Evolutionary conservation across 106 monocot species (phyloP).

Genomic region (Dendrobium huoshanense): DNA sequence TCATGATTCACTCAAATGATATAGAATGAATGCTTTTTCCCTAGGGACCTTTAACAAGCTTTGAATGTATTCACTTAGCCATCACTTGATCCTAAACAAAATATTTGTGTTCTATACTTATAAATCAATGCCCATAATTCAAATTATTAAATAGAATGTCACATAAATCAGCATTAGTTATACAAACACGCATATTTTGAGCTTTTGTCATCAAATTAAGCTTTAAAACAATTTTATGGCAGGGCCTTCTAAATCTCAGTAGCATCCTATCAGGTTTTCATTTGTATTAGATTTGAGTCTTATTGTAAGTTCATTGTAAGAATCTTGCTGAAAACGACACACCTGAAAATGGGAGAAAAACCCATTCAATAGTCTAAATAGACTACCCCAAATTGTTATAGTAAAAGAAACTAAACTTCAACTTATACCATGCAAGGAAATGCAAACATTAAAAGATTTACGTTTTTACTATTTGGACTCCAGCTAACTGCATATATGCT

Average conservation of each 20-base stretch:
- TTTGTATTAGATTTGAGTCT: neutral
- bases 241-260: neutral
- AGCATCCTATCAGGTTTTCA: neutral
- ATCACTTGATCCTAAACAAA: no score
- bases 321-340: no score
- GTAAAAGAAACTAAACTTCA: conserved; percentile 1
- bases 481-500: conserved; percentile 98
- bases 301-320: neutral
- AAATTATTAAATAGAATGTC: no score
- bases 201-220: neutral
- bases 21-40: no score
- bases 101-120: no score
- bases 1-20: no score
- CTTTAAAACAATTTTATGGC: neutral
- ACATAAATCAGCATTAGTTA: neutral
- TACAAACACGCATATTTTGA: neutral
- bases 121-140: no score
- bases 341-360: no score
- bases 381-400: neutral
- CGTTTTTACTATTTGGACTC: conserved; percentile 92
- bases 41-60: no score
- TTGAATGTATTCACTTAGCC: no score
- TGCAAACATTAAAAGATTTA: conserved; percentile 19
- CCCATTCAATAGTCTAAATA: neutral
- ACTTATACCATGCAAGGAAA: neutral